Conservation (phyloP, 371 early-diverging fungal species). For the Cokeromyces recurvatus region DNA sequence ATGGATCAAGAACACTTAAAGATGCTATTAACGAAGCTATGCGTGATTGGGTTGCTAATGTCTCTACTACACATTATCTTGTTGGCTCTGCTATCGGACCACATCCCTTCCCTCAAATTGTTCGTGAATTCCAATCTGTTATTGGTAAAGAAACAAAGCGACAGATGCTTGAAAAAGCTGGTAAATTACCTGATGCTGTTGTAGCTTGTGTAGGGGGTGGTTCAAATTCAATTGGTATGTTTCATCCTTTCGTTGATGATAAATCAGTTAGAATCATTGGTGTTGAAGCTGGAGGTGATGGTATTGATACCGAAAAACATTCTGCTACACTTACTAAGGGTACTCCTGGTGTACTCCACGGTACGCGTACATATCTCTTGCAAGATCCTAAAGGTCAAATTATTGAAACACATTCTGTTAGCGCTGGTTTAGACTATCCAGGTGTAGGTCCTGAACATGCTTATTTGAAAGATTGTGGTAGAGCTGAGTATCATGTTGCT, state of each 20-base stretch:
- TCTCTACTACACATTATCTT: conserved; percentile 89
- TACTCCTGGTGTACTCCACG: conserved; percentile 93
- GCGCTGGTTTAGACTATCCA: conserved; percentile 96
- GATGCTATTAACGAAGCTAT: conserved; percentile 98
- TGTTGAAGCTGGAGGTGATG: conserved; percentile 93
- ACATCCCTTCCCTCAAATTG: conserved; percentile 93
- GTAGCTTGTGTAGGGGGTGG: conserved; percentile 96
- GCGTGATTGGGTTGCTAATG: conserved; percentile 98
- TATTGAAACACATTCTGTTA: conserved; percentile 90
- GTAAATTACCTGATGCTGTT: conserved; percentile 87
- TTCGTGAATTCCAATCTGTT: conserved; percentile 94
- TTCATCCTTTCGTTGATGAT: conserved; percentile 90
- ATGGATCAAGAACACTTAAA: conserved; percentile 85
- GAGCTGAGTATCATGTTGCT: conserved; percentile 84
- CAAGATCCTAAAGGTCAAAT: conserved; percentile 95
- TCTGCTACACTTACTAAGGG: conserved; percentile 89
- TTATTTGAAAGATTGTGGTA: conserved; percentile 80
- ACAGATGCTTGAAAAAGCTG: conserved; percentile 77
- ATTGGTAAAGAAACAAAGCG: conserved; percentile 84
- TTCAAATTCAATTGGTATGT: conserved; percentile 95
- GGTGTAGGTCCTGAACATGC: conserved; percentile 97
- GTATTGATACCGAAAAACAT: conserved; percentile 78
- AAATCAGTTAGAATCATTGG: conserved; percentile 80
- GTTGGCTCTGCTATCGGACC: conserved; percentile 96
- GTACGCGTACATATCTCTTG: conserved; percentile 89